phyloP scores from a whole-genome alignment of 495 filamentous ascomycete genomes.

The Staphylotrichum tortipilum region DNA sequence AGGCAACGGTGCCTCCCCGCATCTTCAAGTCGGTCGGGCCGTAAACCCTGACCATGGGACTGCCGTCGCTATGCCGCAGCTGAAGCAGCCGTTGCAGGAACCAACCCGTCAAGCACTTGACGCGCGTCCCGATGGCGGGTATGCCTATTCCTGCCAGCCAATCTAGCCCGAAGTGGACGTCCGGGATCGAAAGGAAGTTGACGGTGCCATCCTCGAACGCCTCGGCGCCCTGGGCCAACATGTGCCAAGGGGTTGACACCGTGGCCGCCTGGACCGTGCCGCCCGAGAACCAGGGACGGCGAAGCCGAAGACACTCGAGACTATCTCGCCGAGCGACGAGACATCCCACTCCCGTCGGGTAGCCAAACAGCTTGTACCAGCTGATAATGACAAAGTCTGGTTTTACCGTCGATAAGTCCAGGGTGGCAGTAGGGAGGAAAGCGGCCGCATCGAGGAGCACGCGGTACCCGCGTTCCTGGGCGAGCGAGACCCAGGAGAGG shows the following conservation, averaged over 20 bases:
- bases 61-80: constrained; percentile 44
- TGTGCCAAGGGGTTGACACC: constrained; percentile 40
- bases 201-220: constrained; percentile 56
- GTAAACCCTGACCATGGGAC: constrained; percentile 42
- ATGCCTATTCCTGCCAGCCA: constrained; percentile 17
- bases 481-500: constrained; percentile 37
- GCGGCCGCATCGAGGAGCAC: constrained; percentile 53
- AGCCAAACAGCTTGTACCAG: constrained; percentile 61
- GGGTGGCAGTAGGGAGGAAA: constrained; percentile 41
- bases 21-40: constrained; percentile 37
- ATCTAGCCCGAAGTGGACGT: constrained; percentile 44
- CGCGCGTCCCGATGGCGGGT: constrained; percentile 15
- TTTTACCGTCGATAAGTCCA: constrained; percentile 43
- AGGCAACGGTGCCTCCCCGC: constrained; percentile 50
- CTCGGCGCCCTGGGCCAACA: constrained; percentile 30
- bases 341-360: constrained; percentile 50
- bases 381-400: constrained; percentile 51
- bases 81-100: constrained; percentile 33
- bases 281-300: constrained; percentile 51
- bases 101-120: constrained; percentile 39
- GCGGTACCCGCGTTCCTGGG: constrained; percentile 38
- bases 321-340: constrained; percentile 43
- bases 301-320: constrained; percentile 26
- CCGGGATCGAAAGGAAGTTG: constrained; percentile 50
- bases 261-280: constrained; percentile 51